These are phyloP conservation scores for Quercus phellos DNA, from an alignment of 331 rosid species.

Conservation along the genomic window DNA sequence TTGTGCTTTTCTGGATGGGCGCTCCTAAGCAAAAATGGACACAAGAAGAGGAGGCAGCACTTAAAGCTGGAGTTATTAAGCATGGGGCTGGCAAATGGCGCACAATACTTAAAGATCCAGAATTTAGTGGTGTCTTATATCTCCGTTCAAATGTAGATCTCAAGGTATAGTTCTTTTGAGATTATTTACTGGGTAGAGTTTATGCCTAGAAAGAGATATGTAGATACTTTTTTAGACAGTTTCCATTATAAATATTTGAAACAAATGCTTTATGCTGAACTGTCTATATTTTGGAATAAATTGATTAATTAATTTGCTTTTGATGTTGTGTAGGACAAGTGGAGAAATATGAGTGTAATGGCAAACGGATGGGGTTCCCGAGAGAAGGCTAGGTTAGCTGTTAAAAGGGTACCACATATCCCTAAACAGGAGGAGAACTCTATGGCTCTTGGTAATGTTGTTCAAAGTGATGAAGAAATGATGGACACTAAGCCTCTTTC, in stretches of 20 bases:
- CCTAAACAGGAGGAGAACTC: constrained; percentile 63
- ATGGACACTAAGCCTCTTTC: constrained; percentile 57
- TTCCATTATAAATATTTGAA: neutral
- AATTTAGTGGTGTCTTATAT: constrained; percentile 64
- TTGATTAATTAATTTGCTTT: constrained; percentile 14
- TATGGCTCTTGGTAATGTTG: constrained; percentile 17
- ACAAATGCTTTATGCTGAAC: constrained; percentile 13
- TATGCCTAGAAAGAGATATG: neutral
- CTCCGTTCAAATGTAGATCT: constrained; percentile 96
- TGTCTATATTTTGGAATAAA: neutral
- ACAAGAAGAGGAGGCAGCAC: constrained; percentile 82
- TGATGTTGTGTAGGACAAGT: constrained; percentile 68
- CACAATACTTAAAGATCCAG: constrained; percentile 92
- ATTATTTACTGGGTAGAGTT: constrained; percentile 7
- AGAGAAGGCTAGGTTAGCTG: constrained; percentile 67
- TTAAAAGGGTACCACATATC: constrained; percentile 51
- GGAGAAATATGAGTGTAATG: constrained; percentile 97
- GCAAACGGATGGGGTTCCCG: constrained; percentile 91
- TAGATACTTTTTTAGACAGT: neutral
- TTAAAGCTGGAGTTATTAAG: constrained; percentile 94
- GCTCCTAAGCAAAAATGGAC: constrained; percentile 99
- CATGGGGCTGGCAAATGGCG: constrained; percentile 99
- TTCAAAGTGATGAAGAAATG: constrained; percentile 76
- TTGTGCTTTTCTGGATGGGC: constrained; percentile 55
- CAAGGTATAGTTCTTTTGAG: constrained; percentile 50